phyloP scores from a whole-genome alignment of 495 filamentous ascomycete species.

The Apodospora peruviana region DNA sequence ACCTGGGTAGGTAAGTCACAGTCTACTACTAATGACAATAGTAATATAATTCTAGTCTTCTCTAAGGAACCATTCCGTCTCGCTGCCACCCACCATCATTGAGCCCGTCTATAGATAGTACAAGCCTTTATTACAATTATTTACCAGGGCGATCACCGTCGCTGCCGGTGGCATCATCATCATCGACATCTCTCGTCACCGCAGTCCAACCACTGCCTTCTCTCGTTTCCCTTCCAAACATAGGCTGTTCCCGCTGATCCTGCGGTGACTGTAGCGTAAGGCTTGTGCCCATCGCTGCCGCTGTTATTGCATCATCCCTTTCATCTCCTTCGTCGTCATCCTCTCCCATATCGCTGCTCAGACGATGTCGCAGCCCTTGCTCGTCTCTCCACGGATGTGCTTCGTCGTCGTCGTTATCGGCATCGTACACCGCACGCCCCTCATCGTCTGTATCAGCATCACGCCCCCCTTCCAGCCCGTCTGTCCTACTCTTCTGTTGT shows the following conservation, averaged over 20 bases:
- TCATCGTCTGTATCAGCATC: constrained; percentile 13
- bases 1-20: too few relatives aligned
- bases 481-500: background rate
- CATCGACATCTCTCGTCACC: background rate
- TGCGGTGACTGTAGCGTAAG: background rate
- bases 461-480: background rate
- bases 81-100: too few relatives aligned
- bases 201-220: background rate
- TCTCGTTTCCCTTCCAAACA: background rate
- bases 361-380: constrained; percentile 12
- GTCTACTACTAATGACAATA: too few relatives aligned
- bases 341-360: background rate
- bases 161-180: background rate
- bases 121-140: too few relatives aligned
- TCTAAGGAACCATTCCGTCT: too few relatives aligned
- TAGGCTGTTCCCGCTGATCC: background rate
- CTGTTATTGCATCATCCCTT: background rate
- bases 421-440: background rate
- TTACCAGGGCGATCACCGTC: too few relatives aligned
- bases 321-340: background rate
- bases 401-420: constrained; percentile 16
- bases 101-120: too few relatives aligned
- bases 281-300: too few relatives aligned
- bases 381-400: constrained; percentile 28
- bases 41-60: too few relatives aligned